Conservation (phyloP, 768 basidiomycete genomes). For the Infundibulicybe gibba region DNA sequence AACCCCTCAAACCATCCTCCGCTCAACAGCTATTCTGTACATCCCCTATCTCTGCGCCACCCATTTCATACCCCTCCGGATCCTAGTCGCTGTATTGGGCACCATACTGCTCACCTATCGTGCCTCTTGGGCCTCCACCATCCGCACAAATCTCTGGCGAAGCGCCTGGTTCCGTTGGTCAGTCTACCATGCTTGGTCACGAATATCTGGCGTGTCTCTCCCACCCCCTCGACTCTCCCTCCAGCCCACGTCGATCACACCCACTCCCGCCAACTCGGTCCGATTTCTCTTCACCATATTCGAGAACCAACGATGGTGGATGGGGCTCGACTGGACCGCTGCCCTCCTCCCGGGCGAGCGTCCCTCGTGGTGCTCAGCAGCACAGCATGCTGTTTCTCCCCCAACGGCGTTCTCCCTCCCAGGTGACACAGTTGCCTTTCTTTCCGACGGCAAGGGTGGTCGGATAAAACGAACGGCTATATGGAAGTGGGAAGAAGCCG, state of each 20-base stretch:
- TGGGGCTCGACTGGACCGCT: conserved; percentile 95
- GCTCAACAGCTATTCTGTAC: conserved; percentile 53
- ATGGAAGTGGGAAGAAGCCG: conserved; percentile 90
- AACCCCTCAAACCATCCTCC: conserved; percentile 37
- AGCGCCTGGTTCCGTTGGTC: conserved; percentile 69
- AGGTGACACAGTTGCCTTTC: conserved; percentile 53
- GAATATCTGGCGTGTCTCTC: conserved; percentile 53
- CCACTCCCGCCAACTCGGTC: conserved; percentile 38
- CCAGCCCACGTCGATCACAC: conserved; percentile 24
- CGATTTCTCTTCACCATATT: conserved; percentile 88
- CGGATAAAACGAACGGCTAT: conserved; percentile 68
- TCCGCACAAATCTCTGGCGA: conserved; percentile 53
- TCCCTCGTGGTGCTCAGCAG: conserved; percentile 76
- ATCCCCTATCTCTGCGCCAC: conserved; percentile 67
- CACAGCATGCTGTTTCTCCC: conserved; percentile 60
- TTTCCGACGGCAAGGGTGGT: conserved; percentile 42
- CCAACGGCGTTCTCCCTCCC: conserved; percentile 70
- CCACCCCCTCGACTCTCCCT: conserved; percentile 34
- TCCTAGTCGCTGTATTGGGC: conserved; percentile 58
- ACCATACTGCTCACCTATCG: conserved; percentile 57
- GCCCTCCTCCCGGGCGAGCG: conserved; percentile 87
- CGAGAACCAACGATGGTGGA: conserved; percentile 98
- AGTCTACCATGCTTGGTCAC: conserved; percentile 45
- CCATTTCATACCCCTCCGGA: conserved; percentile 54
- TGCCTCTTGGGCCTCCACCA: conserved; percentile 61